Evolutionary conservation across 2,329 filamentous ascomycete genomes (phyloP).

Genomic region (Samsoniella hepiali): DNA sequence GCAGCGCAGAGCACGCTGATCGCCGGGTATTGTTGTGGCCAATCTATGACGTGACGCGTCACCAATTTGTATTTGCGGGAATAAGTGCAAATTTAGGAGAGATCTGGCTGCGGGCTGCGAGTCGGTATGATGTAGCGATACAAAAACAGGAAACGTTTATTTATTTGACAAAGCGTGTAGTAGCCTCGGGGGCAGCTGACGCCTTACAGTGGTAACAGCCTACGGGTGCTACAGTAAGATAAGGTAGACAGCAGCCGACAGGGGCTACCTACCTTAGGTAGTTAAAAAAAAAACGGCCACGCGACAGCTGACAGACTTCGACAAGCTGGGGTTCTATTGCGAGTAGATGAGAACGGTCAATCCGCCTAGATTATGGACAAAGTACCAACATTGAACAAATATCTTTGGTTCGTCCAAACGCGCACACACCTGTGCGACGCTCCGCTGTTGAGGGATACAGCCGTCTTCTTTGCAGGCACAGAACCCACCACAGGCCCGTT

Average conservation of each 20-base stretch:
- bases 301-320: neutral
- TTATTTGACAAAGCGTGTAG: neutral
- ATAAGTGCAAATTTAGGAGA: neutral
- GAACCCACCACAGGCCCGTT: no score
- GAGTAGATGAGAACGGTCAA: neutral
- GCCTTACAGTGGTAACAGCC: neutral
- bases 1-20: neutral
- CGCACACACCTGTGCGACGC: no score
- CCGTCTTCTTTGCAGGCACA: no score
- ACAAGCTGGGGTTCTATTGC: neutral
- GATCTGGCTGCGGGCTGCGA: neutral
- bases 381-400: no score
- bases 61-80: neutral
- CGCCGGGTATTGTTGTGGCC: neutral
- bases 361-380: no score
- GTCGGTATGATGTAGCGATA: neutral
- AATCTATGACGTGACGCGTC: constrained; percentile 4
- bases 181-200: neutral
- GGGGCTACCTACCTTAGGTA: neutral
- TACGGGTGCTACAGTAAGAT: neutral
- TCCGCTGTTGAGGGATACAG: no score
- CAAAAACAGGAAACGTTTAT: neutral
- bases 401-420: no score
- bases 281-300: constrained; percentile 1
- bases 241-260: neutral